Conservation (phyloP, 768 basidiomycete genomes). For the Candolleomyces eurysporus region DNA sequence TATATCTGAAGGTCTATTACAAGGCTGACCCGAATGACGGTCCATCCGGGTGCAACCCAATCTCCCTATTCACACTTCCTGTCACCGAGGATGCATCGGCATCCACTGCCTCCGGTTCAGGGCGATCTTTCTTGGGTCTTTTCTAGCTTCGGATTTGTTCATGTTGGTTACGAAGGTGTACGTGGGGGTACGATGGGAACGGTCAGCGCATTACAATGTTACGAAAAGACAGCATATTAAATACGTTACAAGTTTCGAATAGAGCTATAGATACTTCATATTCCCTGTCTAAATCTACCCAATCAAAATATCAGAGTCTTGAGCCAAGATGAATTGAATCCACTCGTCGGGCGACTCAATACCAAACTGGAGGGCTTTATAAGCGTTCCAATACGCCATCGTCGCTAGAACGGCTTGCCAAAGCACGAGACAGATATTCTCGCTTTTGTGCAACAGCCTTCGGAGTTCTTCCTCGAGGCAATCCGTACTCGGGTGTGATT, state of each 20-base stretch:
- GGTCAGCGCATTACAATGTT: no score
- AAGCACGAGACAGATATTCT: background rate
- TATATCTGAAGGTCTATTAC: constrained; percentile 20
- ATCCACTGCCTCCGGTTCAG: no score
- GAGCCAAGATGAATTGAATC: background rate
- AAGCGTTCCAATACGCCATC: background rate
- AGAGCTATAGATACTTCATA: no score
- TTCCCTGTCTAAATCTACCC: background rate
- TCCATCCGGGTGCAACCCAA: constrained; percentile 16
- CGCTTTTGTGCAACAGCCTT: background rate
- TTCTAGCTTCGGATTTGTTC: no score
- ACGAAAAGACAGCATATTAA: no score
- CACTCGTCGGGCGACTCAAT: background rate
- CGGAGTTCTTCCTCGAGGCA: background rate
- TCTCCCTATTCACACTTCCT: constrained; percentile 21
- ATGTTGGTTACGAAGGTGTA: no score
- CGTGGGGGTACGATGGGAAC: no score
- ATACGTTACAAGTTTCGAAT: no score
- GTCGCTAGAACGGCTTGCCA: background rate
- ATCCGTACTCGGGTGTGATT: background rate
- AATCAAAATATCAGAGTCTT: background rate
- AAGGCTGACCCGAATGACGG: constrained; percentile 15
- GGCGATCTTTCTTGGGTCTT: no score
- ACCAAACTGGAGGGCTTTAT: background rate
- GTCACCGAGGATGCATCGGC: background rate